Evolutionary conservation across 1,139 yeast species (phyloP), one percentile per base, ranked within the genome.

Genomic region (Scheffersomyces titani): DNA sequence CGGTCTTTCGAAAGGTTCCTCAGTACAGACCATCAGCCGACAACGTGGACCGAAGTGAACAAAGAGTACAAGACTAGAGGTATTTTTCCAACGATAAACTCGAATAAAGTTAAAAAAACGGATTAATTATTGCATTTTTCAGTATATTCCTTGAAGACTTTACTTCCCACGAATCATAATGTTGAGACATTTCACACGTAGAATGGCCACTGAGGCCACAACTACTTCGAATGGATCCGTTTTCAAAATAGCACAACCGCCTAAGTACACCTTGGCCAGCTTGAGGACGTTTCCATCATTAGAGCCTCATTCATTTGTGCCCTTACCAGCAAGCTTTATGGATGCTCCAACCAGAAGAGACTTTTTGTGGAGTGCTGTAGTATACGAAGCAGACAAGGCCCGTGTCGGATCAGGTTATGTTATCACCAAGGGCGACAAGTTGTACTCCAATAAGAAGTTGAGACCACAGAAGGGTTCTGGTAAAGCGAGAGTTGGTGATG

Each of bases 391-490:
- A 49, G 98, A 96, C 69, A 86, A 85, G 60, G 87, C 88, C 62
- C 86, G 98, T 73, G 97, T 91, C 13, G 98, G 98, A 49, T 83
- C 98, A 0, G 88, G 92, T 1, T 88, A 89, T 69, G 96, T 94
- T 46, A 87, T 90, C 50, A 90, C 94, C 57, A 89, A 97, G 72
- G 85, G 91, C 51, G 96, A 92, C 66, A 89, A 89, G 76, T 93
- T 94, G 57, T 93, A 85, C 72, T 90, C 97, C 30, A 85, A 96
- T 72, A 83, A 85, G 68, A 94, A 94, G 72, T 80, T 94, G 64
- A 81, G 87, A 55, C 92, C 92, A 24, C 99, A 94, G 75, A 94
- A 94, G 76, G 98, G 99, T 62, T 78, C 92, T 19, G 99, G 99
- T 74, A 82, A 84, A 61, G 99, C 99, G 56, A 89, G 99, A 80